Conservation (phyloP, 371 early-diverging fungal species). For the Lichtheimia ornata region DNA sequence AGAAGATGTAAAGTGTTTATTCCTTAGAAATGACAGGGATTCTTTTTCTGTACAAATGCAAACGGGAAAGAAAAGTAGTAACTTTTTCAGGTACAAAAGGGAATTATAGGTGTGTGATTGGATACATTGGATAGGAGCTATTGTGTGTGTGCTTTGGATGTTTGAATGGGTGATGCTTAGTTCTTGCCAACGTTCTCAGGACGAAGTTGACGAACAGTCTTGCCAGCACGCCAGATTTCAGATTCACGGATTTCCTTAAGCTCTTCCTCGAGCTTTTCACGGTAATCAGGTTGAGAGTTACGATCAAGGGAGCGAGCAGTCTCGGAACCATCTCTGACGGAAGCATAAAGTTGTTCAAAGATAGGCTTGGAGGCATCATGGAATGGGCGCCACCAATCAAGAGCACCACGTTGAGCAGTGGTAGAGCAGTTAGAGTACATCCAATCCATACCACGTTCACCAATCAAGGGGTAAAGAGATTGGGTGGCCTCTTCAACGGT, state of each 20-base stretch:
- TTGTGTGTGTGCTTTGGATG: neutral
- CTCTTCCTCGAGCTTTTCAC: conserved; percentile 89
- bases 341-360: conserved; percentile 87
- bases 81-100: neutral
- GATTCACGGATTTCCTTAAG: conserved; percentile 78
- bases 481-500: conserved; percentile 99
- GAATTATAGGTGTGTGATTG: neutral
- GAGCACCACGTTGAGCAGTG: conserved; percentile 94
- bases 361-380: conserved; percentile 92
- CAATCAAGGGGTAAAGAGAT: conserved; percentile 95
- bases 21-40: neutral
- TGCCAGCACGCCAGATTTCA: conserved; percentile 78
- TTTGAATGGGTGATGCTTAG: conserved; percentile 11
- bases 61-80: neutral
- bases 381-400: conserved; percentile 97
- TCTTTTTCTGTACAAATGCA: conserved; percentile 2
- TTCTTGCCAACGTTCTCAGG: conserved; percentile 71
- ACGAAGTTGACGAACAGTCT: conserved; percentile 85
- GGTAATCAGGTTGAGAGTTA: conserved; percentile 91
- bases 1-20: no score
- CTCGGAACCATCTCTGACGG: conserved; percentile 89
- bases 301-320: conserved; percentile 86
- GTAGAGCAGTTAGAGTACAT: conserved; percentile 96
- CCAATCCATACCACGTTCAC: conserved; percentile 98
- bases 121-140: no score